These are phyloP conservation scores for Canna indica DNA, from an alignment of 176 grass and related monocot genomes.

Conservation along the genomic window DNA sequence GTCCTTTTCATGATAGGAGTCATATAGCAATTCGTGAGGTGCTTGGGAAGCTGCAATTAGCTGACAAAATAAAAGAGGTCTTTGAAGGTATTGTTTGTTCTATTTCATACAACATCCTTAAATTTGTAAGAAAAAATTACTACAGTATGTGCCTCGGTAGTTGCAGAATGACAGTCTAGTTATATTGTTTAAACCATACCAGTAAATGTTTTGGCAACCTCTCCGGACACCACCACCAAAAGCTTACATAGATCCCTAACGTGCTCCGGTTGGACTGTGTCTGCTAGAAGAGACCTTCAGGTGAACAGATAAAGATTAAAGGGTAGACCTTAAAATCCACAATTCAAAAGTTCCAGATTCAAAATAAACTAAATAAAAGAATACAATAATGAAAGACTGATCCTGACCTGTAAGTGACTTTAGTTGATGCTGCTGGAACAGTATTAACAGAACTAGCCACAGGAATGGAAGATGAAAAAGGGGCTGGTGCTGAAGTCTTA, in stretches of 20 bases:
- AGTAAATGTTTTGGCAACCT: constrained; percentile 48
- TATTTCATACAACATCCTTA: not conserved
- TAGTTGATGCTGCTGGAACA: constrained; percentile 46
- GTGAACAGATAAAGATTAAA: constrained; percentile 8
- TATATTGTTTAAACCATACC: constrained; percentile 38
- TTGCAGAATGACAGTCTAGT: not conserved
- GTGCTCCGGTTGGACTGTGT: constrained; percentile 67
- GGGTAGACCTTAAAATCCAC: constrained; percentile 1
- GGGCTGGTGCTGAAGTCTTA: constrained; percentile 27
- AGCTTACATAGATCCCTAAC: constrained; percentile 80
- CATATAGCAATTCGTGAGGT: not conserved
- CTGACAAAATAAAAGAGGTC: not conserved
- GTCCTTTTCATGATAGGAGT: not conserved
- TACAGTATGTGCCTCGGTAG: not conserved
- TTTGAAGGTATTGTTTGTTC: not conserved
- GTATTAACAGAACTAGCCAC: constrained; percentile 32
- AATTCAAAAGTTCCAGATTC: not conserved
- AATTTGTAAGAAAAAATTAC: not conserved
- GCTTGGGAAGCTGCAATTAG: not conserved
- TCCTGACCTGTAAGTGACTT: constrained; percentile 82
- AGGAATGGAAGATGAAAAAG: constrained; percentile 35
- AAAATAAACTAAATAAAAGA: not conserved
- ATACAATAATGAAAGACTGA: constrained; percentile 2
- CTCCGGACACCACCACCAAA: constrained; percentile 62
- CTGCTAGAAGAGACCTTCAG: constrained; percentile 88